Percentiles rank a stretch among this genome's conserved stretches.
Evolutionary conservation across 1,284 basidiomycete species (phyloP).

Genomic region (Clitocybe nebularis): DNA sequence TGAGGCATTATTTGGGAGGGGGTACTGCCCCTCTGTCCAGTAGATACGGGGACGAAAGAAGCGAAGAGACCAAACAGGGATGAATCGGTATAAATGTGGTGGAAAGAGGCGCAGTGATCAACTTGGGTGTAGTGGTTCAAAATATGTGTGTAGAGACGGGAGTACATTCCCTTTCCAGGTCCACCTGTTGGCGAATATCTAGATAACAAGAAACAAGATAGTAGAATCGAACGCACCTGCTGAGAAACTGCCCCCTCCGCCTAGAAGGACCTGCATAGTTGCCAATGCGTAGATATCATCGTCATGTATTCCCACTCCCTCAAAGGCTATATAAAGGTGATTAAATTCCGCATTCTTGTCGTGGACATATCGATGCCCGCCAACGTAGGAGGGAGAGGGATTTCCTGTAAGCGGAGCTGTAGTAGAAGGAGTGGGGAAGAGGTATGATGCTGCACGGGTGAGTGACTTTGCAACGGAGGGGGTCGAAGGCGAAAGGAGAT

Average conservation of each 20-base stretch:
- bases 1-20: constrained; percentile 77
- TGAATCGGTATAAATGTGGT: constrained; percentile 95
- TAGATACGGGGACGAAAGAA: constrained; percentile 75
- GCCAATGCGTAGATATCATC: constrained; percentile 94
- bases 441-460: constrained; percentile 71
- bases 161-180: constrained; percentile 99
- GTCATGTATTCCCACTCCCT: constrained; percentile 90
- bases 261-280: constrained; percentile 92
- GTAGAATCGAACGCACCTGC: constrained; percentile 54
- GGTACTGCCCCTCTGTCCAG: constrained; percentile 51
- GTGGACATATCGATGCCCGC: constrained; percentile 76
- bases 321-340: constrained; percentile 91
- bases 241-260: constrained; percentile 94
- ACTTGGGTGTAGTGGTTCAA: constrained; percentile 93
- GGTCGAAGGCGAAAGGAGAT: constrained; percentile 51
- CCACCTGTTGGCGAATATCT: constrained; percentile 53
- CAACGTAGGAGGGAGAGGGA: constrained; percentile 73
- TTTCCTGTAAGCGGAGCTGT: constrained; percentile 20
- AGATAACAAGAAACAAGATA: constrained; percentile 12
- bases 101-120: constrained; percentile 97
- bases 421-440: constrained; percentile 46
- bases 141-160: constrained; percentile 94
- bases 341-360: constrained; percentile 78
- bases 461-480: constrained; percentile 63
- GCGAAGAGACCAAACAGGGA: constrained; percentile 94